Base-by-base conservation (phyloP, 148 eudicot genomes). In the Arctostaphylos glauca region DNA sequence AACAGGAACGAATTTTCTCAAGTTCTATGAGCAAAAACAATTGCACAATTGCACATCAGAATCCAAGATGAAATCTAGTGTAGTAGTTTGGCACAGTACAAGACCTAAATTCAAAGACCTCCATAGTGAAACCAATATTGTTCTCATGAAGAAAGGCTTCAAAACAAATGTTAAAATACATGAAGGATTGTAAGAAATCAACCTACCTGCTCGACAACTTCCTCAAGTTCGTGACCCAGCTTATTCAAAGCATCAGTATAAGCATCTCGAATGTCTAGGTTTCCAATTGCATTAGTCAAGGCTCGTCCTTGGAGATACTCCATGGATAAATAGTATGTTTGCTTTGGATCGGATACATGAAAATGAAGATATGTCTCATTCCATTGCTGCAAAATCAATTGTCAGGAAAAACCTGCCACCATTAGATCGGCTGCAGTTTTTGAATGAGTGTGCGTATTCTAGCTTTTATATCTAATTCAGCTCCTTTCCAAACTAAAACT, bases 271-370 rank as follows among this genome's bases (percentile, higher is more conserved):
- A 93, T 87, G 87, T 89, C 88, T 85, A 96, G 91, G 90, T 94
- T 96, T 64, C 99, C 99, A 76, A 96, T 89, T 71, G 98, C 98
- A 90, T 96, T 94, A 56, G 98, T 91, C 87, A 96, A 82, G 76
- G 99, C 94, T 86, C 99, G 94, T 73, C 99, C 99, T 88, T 96
- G 99, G 59, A 96, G 94, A 86, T 92, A 94, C 88, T 94, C 99
- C 99, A 96, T 96, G 82, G 99, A 96, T 74, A 96, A 84, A 80
- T 96, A 96, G 93, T 96, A 96, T 74, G 99, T 96, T 87, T 96
- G 98, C 90, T 96, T 96, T 31, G 97, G 98, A 86, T 96, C 92
- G 74, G 84, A 86, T 89, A 90, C 89, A 90, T 96, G 97, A 89
- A 25, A 96, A 84, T 94, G 97, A 82, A 84, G 82, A 87, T 94